phyloP scores from a whole-genome alignment of 2,329 filamentous ascomycete species.

The Emmonsiellopsis sp. region DNA sequence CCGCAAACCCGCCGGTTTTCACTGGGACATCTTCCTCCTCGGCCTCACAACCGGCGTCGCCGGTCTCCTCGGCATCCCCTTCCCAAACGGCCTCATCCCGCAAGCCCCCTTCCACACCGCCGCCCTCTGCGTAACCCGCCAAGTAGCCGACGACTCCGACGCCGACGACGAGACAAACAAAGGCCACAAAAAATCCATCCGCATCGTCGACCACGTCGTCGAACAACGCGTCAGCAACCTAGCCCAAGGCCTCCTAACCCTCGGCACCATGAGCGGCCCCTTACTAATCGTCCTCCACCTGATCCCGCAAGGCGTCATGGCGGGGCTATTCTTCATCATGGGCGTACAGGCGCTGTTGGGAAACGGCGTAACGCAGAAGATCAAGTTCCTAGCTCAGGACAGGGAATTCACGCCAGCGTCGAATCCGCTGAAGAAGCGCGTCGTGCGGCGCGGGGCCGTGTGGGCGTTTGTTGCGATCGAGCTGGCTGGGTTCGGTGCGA shows the following conservation, averaged over 20 bases:
- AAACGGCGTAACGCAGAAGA: conserved; percentile 69
- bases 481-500: conserved; percentile 62
- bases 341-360: conserved; percentile 66
- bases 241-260: conserved; percentile 65
- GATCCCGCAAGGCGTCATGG: conserved; percentile 70
- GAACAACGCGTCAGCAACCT: conserved; percentile 75
- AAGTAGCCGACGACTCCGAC: conserved; percentile 48
- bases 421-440: conserved; percentile 51
- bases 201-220: conserved; percentile 52
- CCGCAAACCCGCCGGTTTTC: conserved; percentile 71
- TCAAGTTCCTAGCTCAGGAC: conserved; percentile 62
- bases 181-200: conserved; percentile 47
- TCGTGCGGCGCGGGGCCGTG: conserved; percentile 55
- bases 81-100: conserved; percentile 74
- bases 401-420: conserved; percentile 46
- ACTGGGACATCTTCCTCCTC: conserved; percentile 77
- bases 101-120: conserved; percentile 77
- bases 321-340: conserved; percentile 79
- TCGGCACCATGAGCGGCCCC: conserved; percentile 70
- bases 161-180: conserved; percentile 51
- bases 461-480: conserved; percentile 65
- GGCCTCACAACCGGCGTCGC: conserved; percentile 68
- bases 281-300: conserved; percentile 65
- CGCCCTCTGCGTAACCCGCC: conserved; percentile 62
- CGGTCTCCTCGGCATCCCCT: conserved; percentile 67